phyloP scores from a whole-genome alignment of 2,329 filamentous ascomycete species.

The Fusarium goolgardi region DNA sequence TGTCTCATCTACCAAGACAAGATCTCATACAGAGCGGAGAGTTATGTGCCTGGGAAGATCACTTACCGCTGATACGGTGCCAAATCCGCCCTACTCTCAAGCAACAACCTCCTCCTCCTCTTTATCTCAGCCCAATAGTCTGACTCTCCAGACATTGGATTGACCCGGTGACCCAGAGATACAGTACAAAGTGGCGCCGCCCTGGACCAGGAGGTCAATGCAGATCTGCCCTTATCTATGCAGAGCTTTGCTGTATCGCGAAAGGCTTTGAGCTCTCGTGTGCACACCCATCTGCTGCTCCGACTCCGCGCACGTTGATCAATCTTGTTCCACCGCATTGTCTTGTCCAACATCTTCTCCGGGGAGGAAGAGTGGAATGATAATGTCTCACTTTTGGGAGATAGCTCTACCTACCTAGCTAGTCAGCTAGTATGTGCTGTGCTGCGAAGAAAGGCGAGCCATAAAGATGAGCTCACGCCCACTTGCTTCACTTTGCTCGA shows the following conservation, averaged over 20 bases:
- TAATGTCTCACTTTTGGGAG: not conserved
- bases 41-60: not conserved
- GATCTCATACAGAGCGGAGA: constrained; percentile 15
- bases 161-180: constrained; percentile 2
- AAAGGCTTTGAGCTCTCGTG: not conserved
- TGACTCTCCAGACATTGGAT: not conserved
- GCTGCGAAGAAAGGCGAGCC: not conserved
- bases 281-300: constrained; percentile 3
- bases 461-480: constrained; percentile 26
- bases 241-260: not conserved
- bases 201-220: not conserved
- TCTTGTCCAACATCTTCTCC: constrained; percentile 27
- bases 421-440: not conserved
- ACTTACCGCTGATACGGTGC: constrained; percentile 2
- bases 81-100: not conserved
- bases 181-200: constrained; percentile 5
- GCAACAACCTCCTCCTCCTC: not conserved
- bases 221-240: constrained; percentile 8
- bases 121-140: constrained; percentile 4
- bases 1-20: constrained; percentile 14
- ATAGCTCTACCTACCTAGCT: not conserved
- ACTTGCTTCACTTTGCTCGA: not conserved
- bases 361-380: not conserved
- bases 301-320: constrained; percentile 33
- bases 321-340: constrained; percentile 32